phyloP scores from a whole-genome alignment of 768 basidiomycete species.

The Hemileccinum rubropunctum region DNA sequence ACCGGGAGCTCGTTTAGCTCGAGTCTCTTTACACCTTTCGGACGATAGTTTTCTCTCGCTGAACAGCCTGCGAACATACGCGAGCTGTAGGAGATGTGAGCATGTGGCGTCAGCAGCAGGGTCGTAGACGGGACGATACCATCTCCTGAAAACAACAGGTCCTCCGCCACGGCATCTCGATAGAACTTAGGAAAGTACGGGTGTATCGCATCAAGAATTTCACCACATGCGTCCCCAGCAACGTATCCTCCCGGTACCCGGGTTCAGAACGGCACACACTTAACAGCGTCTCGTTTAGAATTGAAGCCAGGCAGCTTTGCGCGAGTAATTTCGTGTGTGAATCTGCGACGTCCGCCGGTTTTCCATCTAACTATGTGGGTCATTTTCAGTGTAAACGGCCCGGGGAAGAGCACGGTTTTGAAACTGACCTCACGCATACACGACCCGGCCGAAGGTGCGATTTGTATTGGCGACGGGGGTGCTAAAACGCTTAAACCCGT shows the following conservation, averaged over 20 bases:
- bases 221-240: conserved; percentile 33
- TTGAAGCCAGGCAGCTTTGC: conserved; percentile 69
- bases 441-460: conserved; percentile 64
- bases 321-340: conserved; percentile 37
- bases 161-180: conserved; percentile 46
- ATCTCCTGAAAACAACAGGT: conserved; percentile 49
- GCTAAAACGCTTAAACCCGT: conserved; percentile 57
- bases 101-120: conserved; percentile 53
- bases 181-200: conserved; percentile 53
- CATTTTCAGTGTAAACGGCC: conserved; percentile 77
- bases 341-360: background rate
- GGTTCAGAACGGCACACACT: conserved; percentile 51
- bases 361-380: conserved; percentile 39
- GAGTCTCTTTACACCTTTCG: conserved; percentile 49
- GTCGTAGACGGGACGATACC: conserved; percentile 49
- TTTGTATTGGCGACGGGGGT: conserved; percentile 60
- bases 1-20: conserved; percentile 50
- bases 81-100: conserved; percentile 65
- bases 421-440: conserved; percentile 72
- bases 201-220: background rate
- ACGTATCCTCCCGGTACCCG: conserved; percentile 73
- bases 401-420: conserved; percentile 77
- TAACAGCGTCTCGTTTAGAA: conserved; percentile 63
- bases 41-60: conserved; percentile 53
- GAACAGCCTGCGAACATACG: conserved; percentile 54